These are phyloP conservation scores for Didymella pinodella DNA, from an alignment of 2,329 filamentous ascomycete species.

Conservation along the genomic window DNA sequence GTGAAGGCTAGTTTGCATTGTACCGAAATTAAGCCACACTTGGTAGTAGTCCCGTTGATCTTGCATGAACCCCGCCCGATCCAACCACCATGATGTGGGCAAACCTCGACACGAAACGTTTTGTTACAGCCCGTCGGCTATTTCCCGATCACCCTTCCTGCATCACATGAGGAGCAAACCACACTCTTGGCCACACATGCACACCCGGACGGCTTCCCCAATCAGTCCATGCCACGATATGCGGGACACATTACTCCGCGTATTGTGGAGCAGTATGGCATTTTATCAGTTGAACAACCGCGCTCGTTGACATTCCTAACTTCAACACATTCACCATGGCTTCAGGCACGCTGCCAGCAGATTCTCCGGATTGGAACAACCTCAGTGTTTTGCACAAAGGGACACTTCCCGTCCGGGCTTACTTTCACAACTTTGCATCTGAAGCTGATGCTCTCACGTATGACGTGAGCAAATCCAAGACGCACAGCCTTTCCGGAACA, in stretches of 20 bases:
- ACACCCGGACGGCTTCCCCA: constrained; percentile 34
- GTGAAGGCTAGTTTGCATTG: background rate
- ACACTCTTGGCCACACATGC: constrained; percentile 21
- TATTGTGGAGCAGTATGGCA: constrained; percentile 17
- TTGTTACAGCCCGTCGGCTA: constrained; percentile 15
- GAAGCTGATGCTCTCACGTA: constrained; percentile 59
- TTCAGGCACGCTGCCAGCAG: constrained; percentile 33
- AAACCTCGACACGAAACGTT: constrained; percentile 16
- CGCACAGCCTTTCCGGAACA: constrained; percentile 45
- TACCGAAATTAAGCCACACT: constrained; percentile 18
- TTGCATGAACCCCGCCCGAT: constrained; percentile 16
- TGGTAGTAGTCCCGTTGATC: constrained; percentile 22
- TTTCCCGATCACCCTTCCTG: background rate
- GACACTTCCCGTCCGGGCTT: constrained; percentile 64
- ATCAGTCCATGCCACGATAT: constrained; percentile 23
- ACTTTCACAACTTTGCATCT: constrained; percentile 63
- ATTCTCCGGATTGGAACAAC: constrained; percentile 68
- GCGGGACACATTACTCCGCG: constrained; percentile 14
- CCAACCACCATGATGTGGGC: constrained; percentile 6
- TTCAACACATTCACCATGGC: constrained; percentile 26
- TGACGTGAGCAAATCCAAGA: constrained; percentile 45
- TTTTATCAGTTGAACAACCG: constrained; percentile 17
- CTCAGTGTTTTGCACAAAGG: constrained; percentile 67
- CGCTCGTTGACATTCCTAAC: constrained; percentile 4
- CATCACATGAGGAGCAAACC: constrained; percentile 22